A percentile compares a stretch with the other conserved stretches of the same genome.
Evolutionary conservation across 116 monocot species (phyloP).

Genomic region (Cymodocea nodosa): DNA sequence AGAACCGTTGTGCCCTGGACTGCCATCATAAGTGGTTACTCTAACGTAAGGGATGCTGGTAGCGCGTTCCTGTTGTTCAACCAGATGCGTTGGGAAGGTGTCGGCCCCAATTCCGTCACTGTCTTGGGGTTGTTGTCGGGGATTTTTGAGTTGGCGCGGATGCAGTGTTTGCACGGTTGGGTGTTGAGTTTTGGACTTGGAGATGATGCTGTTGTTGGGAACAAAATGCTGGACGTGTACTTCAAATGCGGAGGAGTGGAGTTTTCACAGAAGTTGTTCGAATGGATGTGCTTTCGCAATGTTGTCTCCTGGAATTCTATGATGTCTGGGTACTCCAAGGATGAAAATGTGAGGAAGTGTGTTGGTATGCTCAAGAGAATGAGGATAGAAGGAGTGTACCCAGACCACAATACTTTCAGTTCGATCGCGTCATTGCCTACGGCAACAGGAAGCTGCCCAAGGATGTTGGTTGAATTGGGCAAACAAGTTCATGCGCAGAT

Average conservation of each 20-base stretch:
- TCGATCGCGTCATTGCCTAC: constrained; percentile 27
- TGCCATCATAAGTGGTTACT: constrained; percentile 34
- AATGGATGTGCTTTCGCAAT: constrained; percentile 34
- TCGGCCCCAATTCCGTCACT: constrained; percentile 48
- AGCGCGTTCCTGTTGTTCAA: constrained; percentile 22
- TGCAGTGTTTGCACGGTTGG: constrained; percentile 28
- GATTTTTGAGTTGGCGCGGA: background rate
- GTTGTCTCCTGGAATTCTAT: constrained; percentile 56
- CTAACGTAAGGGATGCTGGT: constrained; percentile 11
- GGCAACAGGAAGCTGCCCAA: constrained; percentile 1
- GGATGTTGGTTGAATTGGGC: constrained; percentile 3
- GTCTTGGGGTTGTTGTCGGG: constrained; percentile 33
- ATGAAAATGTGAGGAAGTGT: constrained; percentile 9
- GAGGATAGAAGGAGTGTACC: constrained; percentile 12
- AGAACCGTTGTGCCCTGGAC: constrained; percentile 41
- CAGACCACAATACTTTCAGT: constrained; percentile 38
- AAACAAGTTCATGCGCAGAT: constrained; percentile 30
- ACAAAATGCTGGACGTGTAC: constrained; percentile 43
- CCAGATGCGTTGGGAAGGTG: constrained; percentile 22
- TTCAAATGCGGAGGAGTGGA: constrained; percentile 14
- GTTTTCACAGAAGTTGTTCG: constrained; percentile 29
- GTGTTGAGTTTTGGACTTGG: constrained; percentile 21
- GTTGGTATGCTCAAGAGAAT: constrained; percentile 27
- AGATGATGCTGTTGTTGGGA: constrained; percentile 21
- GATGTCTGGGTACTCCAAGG: constrained; percentile 29